phyloP scores from a whole-genome alignment of 179 eudicot species.

The Drosera spatulata region DNA sequence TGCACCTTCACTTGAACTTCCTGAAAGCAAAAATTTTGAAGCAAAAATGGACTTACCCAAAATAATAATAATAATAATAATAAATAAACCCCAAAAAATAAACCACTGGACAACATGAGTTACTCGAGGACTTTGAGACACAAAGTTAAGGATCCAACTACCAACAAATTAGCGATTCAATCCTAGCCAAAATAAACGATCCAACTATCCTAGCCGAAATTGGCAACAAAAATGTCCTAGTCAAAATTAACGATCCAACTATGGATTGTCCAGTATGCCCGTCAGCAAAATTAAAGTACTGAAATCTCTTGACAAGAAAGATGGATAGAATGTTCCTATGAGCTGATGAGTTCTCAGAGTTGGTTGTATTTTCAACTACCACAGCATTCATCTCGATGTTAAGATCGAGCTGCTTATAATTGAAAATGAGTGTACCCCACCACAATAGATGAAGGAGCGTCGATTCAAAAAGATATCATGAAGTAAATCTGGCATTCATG shows the following conservation, averaged over 20 bases:
- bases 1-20: slow-evolving; percentile 35
- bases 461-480: neutral
- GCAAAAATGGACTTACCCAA: neutral
- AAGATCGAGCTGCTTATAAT: neutral
- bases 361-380: neutral
- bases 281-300: neutral
- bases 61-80: neutral
- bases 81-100: neutral
- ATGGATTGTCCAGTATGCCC: neutral
- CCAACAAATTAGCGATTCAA: too few species aligned
- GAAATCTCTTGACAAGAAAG: neutral
- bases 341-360: neutral
- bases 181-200: neutral
- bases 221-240: neutral
- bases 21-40: slow-evolving; percentile 30
- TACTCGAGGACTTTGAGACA: neutral
- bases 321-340: neutral
- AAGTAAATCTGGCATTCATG: neutral
- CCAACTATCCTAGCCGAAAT: neutral
- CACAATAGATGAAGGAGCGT: neutral
- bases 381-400: too few species aligned
- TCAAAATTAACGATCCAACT: neutral
- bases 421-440: neutral
- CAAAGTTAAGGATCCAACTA: neutral
- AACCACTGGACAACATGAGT: neutral